Evolutionary conservation across 1,139 yeast species (phyloP), one percentile per base, ranked within the genome.

Genomic region (Geotrichum restrictum): DNA sequence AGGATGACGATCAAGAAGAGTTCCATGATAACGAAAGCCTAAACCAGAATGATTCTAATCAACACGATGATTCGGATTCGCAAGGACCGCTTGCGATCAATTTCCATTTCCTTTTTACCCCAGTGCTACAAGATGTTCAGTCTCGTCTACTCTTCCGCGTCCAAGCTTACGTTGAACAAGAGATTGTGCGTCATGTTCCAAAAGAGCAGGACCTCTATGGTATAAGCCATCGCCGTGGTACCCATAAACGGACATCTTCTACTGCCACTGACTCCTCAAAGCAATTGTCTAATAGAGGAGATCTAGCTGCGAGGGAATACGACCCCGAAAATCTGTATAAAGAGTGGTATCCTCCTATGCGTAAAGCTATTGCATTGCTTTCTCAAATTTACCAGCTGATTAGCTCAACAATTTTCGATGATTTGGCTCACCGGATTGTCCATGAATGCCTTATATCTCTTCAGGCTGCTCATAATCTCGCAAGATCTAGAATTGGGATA

Each of bases 351-450:
- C 81, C 88, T 8, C 96, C 97, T 0, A 74, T 91, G 52, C 79
- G 81, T 1, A 81, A 80, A 54, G 84, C 96, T 0, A 71, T 89
- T 41, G 77, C 86, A 0, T 70, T 91, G 14, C 71, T 91, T 34
- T 83, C 91, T 22, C 86, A 82, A 63, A 84, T 91, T 21, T 87
- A 88, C 64, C 95, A 88, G 63, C 73, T 89, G 60, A 79, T 91
- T 24, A 83, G 84, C 59, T 61, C 72, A n/a, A 73, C 79, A 8
- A 87, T 89, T 1, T 91, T 91, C 70, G 96, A 89, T 64, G 96
- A 88, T 64, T 70, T 91, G 57, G 96, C 97, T 0, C 96, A 89
- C 65, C 81, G 85, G 52, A 82, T 88, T 54, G 88, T 91, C 4
- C 96, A 88, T 64, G 80, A 85, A 46, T 85, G 95, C 61, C 77